Base-by-base conservation (phyloP, 768 basidiomycete species). In the Plicaturopsis crispa region DNA sequence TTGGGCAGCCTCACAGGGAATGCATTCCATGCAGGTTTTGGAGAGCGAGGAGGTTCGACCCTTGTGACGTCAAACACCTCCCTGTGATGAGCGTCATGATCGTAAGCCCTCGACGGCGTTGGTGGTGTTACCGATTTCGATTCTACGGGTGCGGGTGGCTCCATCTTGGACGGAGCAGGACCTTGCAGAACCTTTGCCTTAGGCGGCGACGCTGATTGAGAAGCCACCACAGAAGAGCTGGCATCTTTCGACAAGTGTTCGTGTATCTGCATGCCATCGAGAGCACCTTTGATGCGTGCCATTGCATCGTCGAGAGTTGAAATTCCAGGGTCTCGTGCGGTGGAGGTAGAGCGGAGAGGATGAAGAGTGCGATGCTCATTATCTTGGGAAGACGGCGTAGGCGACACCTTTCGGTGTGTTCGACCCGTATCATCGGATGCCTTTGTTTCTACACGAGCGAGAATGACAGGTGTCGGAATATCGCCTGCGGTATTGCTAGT, bases 271-370 rank as follows among this genome's bases (percentile, higher is more conserved):
- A 84, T 83, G 21, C 69, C 71, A 52, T 76, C 72, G 40, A 91
- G 51, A 11, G 80, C 88, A 22, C 84, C 87, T 51, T 81, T 90
- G 51, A 91, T 89, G 30, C 88, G 75, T 5, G 84, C 85, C 74
- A 91, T 87, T 19, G 78, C 74, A 52, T 91, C 85, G 51, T 86
- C 78, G 44, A 90, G 60, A 13, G 85, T 73, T 2, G 84, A 80
- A 76, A 88, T 85, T 6, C 65, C 51, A 17, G 72, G 63, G 31
- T 37, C 46, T 72, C 72, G 38, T 36, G n/a, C 32, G 39, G 33
- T 17, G 22, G 12, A 43, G 14, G 38, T 48, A 45, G 42, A 42
- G 43, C 14, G 48, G 45, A 11, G 41, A 39, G 24, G 39, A 34
- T 22, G 42, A n/a, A 24, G 51, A 37, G 39, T 41, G 49, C 39